Evolutionary conservation across 352 stramenopile species (phyloP).

Genomic region (Achlya hypogyna): DNA sequence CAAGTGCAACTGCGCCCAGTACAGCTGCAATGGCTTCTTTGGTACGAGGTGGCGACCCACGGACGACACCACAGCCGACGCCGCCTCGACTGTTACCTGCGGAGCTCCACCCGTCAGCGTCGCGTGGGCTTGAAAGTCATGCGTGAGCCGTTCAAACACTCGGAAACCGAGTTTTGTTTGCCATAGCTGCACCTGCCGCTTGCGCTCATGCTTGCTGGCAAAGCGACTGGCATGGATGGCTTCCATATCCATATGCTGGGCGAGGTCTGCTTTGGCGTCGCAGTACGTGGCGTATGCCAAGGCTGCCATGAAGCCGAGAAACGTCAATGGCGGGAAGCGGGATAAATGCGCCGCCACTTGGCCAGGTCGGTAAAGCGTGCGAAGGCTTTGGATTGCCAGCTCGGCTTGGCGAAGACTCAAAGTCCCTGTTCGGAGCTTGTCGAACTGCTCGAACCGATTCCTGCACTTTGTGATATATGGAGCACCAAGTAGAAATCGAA

Average conservation of each 20-base stretch:
- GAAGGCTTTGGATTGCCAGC: background rate
- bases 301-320: background rate
- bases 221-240: background rate
- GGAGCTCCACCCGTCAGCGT: background rate
- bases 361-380: background rate
- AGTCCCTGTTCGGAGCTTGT: background rate
- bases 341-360: background rate
- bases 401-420: background rate
- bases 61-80: background rate
- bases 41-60: background rate
- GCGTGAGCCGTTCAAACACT: background rate
- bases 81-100: background rate
- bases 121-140: background rate
- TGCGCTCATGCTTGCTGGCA: background rate
- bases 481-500: background rate
- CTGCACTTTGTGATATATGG: background rate
- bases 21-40: background rate
- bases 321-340: background rate
- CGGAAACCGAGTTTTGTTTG: background rate
- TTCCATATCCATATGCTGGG: background rate
- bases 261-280: background rate
- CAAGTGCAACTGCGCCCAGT: background rate
- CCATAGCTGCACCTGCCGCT: background rate
- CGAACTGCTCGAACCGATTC: background rate
- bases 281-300: background rate